phyloP scores from a whole-genome alignment of 2,329 filamentous ascomycete genomes.

The Onygena corvina region DNA sequence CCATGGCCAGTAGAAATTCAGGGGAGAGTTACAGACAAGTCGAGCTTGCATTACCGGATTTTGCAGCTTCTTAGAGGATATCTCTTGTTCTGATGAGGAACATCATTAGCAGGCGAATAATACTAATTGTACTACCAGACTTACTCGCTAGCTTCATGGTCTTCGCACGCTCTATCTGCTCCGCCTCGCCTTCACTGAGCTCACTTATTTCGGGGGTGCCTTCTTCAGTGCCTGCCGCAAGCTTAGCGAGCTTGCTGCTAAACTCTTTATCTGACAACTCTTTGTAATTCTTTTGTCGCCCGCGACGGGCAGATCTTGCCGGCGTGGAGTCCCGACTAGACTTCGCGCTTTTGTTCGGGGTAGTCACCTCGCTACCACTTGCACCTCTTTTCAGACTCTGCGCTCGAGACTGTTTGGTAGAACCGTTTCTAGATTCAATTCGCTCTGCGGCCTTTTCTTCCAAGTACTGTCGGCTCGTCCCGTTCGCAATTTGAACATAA shows the following conservation, averaged over 20 bases:
- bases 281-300: constrained; percentile 48
- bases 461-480: constrained; percentile 47
- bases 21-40: constrained; percentile 81
- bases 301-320: constrained; percentile 39
- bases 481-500: constrained; percentile 75
- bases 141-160: constrained; percentile 65
- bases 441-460: constrained; percentile 41
- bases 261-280: constrained; percentile 75
- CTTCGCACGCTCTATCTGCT: constrained; percentile 53
- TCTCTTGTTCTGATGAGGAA: constrained; percentile 55
- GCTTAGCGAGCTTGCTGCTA: constrained; percentile 51
- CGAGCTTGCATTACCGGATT: constrained; percentile 88
- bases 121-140: constrained; percentile 23
- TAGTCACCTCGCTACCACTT: constrained; percentile 32
- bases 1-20: constrained; percentile 96
- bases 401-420: constrained; percentile 25
- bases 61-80: constrained; percentile 80
- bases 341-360: constrained; percentile 58
- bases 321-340: constrained; percentile 67
- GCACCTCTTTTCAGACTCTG: constrained; percentile 48
- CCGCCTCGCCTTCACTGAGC: constrained; percentile 38
- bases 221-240: constrained; percentile 46
- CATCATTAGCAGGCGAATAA: constrained; percentile 21
- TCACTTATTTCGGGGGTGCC: constrained; percentile 39
- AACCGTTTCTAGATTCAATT: constrained; percentile 31